Conservation (phyloP, 1,139 yeast species). For the Debaryomyces psychrophilus region DNA sequence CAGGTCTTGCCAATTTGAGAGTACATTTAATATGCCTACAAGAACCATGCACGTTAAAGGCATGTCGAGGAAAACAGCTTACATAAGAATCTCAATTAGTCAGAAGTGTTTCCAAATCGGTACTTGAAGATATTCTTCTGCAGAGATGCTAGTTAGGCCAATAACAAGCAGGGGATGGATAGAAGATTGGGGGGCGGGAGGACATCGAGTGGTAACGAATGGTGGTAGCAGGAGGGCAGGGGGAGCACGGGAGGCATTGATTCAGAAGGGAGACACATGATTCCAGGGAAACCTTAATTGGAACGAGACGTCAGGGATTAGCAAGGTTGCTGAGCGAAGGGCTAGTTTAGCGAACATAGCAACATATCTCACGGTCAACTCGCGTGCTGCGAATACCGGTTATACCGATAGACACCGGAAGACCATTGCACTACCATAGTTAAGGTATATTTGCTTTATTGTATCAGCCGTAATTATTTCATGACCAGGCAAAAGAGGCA, state of each 20-base stretch:
- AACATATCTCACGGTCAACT: constrained; percentile 3
- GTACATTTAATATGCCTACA: not conserved
- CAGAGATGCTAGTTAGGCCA: not conserved
- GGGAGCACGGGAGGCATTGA: not conserved
- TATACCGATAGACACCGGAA: constrained; percentile 4
- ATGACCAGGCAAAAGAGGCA: constrained; percentile 10
- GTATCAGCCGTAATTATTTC: constrained; percentile 12
- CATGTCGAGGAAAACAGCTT: not conserved
- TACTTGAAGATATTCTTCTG: not conserved
- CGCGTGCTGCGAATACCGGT: constrained; percentile 5
- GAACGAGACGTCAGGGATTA: not conserved
- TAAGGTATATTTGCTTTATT: constrained; percentile 7
- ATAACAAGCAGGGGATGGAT: not conserved
- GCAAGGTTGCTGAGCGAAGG: constrained; percentile 3
- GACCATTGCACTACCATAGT: constrained; percentile 6
- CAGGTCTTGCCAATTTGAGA: not conserved
- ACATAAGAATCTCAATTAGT: constrained; percentile 1
- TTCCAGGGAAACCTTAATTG: constrained; percentile 1
- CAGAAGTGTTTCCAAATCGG: not conserved
- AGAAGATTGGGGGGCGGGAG: too few species aligned
- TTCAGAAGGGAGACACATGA: not conserved
- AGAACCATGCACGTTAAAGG: not conserved
- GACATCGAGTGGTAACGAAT: too few species aligned
- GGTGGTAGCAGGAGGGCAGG: not conserved
- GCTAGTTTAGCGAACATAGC: constrained; percentile 4